Evolutionary conservation across 2,329 filamentous ascomycete species (phyloP), one percentile per base, ranked within the genome.

Genomic region (Clonostachys rosea): DNA sequence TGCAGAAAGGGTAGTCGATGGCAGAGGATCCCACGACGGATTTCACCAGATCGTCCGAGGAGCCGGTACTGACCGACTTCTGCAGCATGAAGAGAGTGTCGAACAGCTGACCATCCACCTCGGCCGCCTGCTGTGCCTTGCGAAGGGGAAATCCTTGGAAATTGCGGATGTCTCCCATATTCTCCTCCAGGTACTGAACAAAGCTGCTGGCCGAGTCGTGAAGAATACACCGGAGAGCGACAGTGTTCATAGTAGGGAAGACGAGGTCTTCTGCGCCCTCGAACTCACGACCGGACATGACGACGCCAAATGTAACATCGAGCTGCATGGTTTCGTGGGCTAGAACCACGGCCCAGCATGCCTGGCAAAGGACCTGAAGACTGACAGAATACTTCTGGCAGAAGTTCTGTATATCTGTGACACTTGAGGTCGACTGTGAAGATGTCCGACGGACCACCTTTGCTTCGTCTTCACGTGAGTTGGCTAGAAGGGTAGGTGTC

Each of bases 241-340:
- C 83, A 0, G 91, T 96, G 59, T 95, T 96, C 88, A 96, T 96
- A 0, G 87, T 89, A 0, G 91, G 92, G 57, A 96, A 96, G 59
- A 91, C 74, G 12, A 92, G 65, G 24, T 79, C 64, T 40, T 87
- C 79, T 0, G 82, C 78, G 14, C 79, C 76, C 42, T 87, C 84
- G 10, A 81, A 83, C 48, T 94, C 89, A n/a, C 92, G 79, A 14
- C 92, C 91, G 0, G 90, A 91, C 12, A 96, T 72, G 2, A 96
- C 86, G 1, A 89, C 80, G 1, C 92, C 92, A 59, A 94, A 96
- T 0, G 83, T 76, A 5, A 95, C 78, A 53, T 96, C 91, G 0
- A 95, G 75, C 1, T 78, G 79, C 4, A 73, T 67, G 2, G 79
- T 73, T 42, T 81, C 74, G 1, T 78, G 75, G 1, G 89, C 83